These are phyloP conservation scores for Straminergon stramineum DNA, from an alignment of 225 moss, liverwort and hornwort genomes.

Conservation along the genomic window DNA sequence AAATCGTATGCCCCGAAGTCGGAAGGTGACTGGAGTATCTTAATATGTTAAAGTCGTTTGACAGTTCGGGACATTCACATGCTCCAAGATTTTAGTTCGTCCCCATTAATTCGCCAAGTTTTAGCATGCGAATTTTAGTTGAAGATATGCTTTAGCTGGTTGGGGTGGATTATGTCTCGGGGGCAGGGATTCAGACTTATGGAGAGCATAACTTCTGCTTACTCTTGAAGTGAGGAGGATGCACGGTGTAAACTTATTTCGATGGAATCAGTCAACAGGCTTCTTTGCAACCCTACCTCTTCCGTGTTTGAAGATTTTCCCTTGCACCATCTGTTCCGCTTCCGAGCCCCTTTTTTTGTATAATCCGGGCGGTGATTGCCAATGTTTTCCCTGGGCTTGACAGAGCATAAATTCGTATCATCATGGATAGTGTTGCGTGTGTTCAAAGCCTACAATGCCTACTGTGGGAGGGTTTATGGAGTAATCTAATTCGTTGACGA, in stretches of 20 bases:
- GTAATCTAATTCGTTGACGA: too few species aligned
- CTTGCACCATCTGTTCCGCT: background rate
- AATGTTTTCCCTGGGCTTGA: too few species aligned
- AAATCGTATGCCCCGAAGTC: too few species aligned
- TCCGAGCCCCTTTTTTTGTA: background rate
- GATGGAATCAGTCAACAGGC: background rate
- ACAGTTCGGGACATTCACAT: background rate
- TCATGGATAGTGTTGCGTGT: too few species aligned
- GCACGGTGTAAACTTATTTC: background rate
- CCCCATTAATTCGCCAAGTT: fast-evolving
- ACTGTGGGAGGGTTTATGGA: too few species aligned
- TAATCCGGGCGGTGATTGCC: too few species aligned
- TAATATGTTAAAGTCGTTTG: background rate
- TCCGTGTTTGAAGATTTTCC: too few species aligned
- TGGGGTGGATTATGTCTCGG: background rate
- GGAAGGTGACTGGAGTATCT: too few species aligned
- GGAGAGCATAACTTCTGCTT: background rate
- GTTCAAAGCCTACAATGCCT: too few species aligned
- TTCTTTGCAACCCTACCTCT: background rate
- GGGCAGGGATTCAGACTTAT: too few species aligned
- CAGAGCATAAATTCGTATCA: background rate
- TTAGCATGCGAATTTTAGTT: background rate
- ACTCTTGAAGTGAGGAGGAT: background rate
- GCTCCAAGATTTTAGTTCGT: background rate
- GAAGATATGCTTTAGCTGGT: too few species aligned